These are phyloP conservation scores for Leucoagaricus sp. DNA, from an alignment of 1,284 basidiomycete species.

Conservation along the genomic window DNA sequence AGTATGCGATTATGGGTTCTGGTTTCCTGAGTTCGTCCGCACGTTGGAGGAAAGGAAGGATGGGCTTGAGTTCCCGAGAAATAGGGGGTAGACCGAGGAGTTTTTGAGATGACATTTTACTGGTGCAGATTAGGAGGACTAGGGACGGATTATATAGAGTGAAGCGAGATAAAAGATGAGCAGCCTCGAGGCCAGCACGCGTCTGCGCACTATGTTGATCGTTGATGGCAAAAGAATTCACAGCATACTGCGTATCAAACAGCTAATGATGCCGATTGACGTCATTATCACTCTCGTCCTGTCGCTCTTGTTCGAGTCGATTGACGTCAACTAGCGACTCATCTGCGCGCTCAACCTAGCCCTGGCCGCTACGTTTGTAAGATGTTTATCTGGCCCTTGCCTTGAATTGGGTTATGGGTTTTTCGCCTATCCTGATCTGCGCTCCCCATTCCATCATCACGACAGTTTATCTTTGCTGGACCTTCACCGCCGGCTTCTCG, in stretches of 20 bases:
- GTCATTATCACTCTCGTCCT: no score
- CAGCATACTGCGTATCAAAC: neutral
- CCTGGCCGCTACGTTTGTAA: no score
- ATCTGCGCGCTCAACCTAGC: neutral
- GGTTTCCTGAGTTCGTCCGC: conserved; percentile 82
- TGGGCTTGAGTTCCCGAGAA: conserved; percentile 59
- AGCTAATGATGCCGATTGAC: neutral
- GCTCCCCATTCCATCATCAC: neutral
- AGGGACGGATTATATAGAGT: conserved; percentile 6
- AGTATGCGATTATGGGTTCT: conserved; percentile 90
- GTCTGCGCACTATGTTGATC: conserved; percentile 1
- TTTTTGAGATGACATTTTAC: conserved; percentile 28
- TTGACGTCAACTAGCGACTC: neutral
- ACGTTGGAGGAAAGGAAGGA: conserved; percentile 84
- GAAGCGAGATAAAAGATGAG: neutral
- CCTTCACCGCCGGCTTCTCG: neutral
- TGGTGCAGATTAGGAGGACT: neutral
- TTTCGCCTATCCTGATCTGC: neutral
- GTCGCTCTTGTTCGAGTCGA: no score
- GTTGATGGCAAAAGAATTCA: neutral
- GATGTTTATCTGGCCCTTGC: neutral
- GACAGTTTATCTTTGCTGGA: neutral
- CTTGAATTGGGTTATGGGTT: neutral
- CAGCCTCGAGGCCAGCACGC: conserved; percentile 9
- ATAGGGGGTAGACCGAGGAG: conserved; percentile 56